Evolutionary conservation across 371 early-diverging fungal genomes (phyloP).

Genomic region (Chytridiales sp.): DNA sequence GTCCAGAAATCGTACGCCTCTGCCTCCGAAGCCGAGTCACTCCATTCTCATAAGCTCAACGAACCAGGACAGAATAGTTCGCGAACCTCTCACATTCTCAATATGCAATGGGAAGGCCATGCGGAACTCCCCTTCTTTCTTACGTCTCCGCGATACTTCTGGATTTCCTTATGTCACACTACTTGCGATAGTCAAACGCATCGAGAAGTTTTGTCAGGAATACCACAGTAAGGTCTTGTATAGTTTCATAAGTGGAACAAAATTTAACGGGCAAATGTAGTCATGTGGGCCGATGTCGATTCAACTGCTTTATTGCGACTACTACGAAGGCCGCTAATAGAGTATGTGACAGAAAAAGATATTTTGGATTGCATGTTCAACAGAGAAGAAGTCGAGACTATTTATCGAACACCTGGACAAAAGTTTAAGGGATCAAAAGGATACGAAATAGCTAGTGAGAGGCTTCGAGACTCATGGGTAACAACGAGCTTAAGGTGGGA

Average conservation of each 20-base stretch:
- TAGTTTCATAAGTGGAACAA: not conserved
- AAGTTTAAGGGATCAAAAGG: too few relatives aligned
- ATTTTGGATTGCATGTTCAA: constrained; percentile 11
- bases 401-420: too few relatives aligned
- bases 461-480: too few relatives aligned
- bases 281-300: constrained; percentile 12
- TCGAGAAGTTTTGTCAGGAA: constrained; percentile 12
- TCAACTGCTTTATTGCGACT: not conserved
- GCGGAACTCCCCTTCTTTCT: not conserved
- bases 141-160: not conserved
- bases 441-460: too few relatives aligned
- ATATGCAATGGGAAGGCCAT: constrained; percentile 2
- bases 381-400: constrained; percentile 7
- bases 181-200: not conserved
- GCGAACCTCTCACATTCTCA: too few relatives aligned
- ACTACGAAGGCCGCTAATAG: constrained; percentile 9
- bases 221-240: not conserved
- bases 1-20: not conserved
- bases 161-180: constrained; percentile 1
- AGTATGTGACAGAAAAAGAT: constrained; percentile 1
- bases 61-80: too few relatives aligned
- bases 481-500: too few relatives aligned
- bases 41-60: too few relatives aligned
- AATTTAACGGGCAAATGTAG: constrained; percentile 7
- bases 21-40: constrained; percentile 6